Base-by-base conservation (phyloP, 2,329 filamentous ascomycete genomes). In the Cadophora luteo-olivacea region DNA sequence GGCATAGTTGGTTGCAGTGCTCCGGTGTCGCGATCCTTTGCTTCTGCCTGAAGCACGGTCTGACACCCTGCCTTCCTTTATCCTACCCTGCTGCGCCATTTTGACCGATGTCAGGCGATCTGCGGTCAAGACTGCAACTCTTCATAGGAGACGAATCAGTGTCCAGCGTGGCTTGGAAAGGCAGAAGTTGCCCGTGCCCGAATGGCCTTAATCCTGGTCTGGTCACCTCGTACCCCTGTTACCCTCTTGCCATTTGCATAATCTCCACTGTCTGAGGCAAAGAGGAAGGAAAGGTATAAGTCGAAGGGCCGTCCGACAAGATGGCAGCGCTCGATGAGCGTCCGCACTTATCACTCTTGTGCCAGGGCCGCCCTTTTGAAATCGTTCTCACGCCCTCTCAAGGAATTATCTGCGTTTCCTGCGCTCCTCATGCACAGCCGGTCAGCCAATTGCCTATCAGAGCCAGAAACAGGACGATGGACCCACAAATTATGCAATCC, bases 51-150 rank as follows among this genome's bases (percentile, higher is more conserved):
- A 29, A 51, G 51, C 41, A 19, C 16, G 14, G 65, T 71, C 69
- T 67, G 45, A 72, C 66, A 29, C 61, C 58, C 45, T n/a, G 19
- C 45, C 45, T n/a, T 22, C 45, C 45, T 19, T 2, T 19, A 49
- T 49, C 6, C 45, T 49, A 49, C 45, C 45, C 25, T 16, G 49
- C 71, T 70, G 69, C 69, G 68, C 67, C 67, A 68, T 72, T 70
- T 70, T 63, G 8, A 61, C 45, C 58, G 61, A 51, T 64, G 68
- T 71, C 70, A 73, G 72, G 69, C 69, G 70, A 73, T 70, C 70
- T 64, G 65, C 70, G 61, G 57, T 48, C 55, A 61, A 64, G 61
- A 64, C 54, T 48, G 57, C 49, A 60, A 22, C 67, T 29, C 65
- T 36, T 25, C 52, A n/a, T 45, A 41, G 63, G 48, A 66, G 54